Conservation (phyloP, 2,329 filamentous ascomycete genomes). For the Colletotrichum phormii region DNA sequence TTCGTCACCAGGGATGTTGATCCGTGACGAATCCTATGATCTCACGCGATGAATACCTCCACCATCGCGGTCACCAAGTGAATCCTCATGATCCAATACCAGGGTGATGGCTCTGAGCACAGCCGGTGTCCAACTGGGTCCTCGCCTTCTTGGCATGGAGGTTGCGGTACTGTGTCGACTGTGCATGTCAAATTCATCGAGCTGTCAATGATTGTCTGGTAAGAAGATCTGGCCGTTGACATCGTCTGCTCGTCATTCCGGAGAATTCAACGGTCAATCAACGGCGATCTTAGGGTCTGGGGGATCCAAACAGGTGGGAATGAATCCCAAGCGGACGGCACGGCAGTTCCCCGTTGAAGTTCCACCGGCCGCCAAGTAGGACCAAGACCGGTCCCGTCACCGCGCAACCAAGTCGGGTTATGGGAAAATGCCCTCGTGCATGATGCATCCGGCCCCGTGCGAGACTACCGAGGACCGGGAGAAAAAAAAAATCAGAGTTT, state of each 20-base stretch:
- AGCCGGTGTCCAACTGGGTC: neutral
- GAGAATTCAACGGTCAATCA: neutral
- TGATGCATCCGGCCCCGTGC: neutral
- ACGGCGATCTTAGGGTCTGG: neutral
- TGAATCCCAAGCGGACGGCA: neutral
- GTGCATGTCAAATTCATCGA: neutral
- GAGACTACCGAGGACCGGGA: neutral
- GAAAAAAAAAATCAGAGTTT: neutral
- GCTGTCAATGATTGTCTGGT: neutral
- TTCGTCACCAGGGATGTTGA: constrained; percentile 4
- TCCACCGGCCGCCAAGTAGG: neutral
- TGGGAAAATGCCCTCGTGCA: neutral
- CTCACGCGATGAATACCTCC: constrained; percentile 5
- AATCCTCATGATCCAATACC: neutral
- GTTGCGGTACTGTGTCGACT: neutral
- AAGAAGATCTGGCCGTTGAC: neutral
- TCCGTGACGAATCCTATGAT: constrained; percentile 19
- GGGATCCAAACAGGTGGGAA: neutral
- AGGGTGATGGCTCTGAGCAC: neutral
- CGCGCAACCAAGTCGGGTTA: neutral
- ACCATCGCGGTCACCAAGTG: neutral
- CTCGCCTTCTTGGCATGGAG: neutral
- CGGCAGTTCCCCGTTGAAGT: neutral
- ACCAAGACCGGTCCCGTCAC: neutral
- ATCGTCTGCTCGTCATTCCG: neutral